Evolutionary conservation across 768 basidiomycete genomes (phyloP), one percentile per base, ranked within the genome.

Genomic region (Leucocoprinus leucothites): DNA sequence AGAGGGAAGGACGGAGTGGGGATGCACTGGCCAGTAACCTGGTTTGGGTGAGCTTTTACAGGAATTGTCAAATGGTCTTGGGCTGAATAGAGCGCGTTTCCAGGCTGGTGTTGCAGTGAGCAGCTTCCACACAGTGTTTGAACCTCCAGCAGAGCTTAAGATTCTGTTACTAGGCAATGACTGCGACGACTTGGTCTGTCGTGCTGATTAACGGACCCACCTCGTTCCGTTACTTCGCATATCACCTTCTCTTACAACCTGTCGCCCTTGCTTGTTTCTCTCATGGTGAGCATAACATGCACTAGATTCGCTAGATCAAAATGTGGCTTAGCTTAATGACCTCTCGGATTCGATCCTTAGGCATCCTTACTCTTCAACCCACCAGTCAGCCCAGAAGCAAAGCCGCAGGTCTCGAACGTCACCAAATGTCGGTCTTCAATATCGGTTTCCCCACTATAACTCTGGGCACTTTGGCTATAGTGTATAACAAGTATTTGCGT

Each of bases 291-390:
- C 11, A 31, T 31, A 31, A n/a, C n/a, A n/a, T n/a, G n/a, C n/a
- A n/a, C n/a, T n/a, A n/a, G n/a, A n/a, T n/a, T n/a, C n/a, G n/a
- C 31, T 31, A 5, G 31, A 31, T 31, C 31, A 11, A n/a, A n/a
- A n/a, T n/a, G n/a, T n/a, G n/a, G n/a, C n/a, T n/a, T n/a, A n/a
- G n/a, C n/a, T n/a, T n/a, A 31, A 31, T 52, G 50, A 16, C 18
- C 50, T 34, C 16, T 41, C 26, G 14, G 18, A 3, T 18, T 16
- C 18, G n/a, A n/a, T 28, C 28, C 28, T 5, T n/a, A 89, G 89
- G 84, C 4, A 82, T 93, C 40, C 64, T 89, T 60, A 89, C 89
- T 24, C 82, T 87, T 11, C 91, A 87, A 60, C 86, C 86, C 1
- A 89, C 88, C 11, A 80, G 83, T 2, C 80, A 82, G 46, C 83